Evolutionary conservation across 2,329 filamentous ascomycete genomes (phyloP), one percentile per base, ranked within the genome.

Genomic region (Talaromyces sp.): DNA sequence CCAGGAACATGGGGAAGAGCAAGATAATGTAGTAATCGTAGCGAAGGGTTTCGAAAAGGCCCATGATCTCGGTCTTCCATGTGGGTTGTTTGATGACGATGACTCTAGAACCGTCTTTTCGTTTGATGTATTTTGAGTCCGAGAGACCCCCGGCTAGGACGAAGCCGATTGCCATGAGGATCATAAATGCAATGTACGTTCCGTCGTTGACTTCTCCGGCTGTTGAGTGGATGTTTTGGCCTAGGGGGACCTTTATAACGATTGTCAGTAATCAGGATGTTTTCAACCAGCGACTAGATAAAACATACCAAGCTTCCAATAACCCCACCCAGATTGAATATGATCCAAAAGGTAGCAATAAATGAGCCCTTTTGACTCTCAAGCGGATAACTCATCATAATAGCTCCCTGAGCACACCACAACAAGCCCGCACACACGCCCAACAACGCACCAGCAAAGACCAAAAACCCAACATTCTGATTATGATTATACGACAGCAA

Each of bases 321-420:
- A 61, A 96, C 91, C 66, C 86, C 91, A 65, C 92, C 92, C 60
- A 92, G 74, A 75, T 96, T 96, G 81, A 96, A 97, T 68, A 97
- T 95, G 72, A 91, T 86, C 92, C 92, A 96, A 77, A 96, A 96
- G 78, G 85, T 86, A 61, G 89, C 89, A 71, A 96, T 96, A 73
- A 91, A 96, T 60, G 87, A 86, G 45, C 92, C 92, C 80, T 96
- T 96, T 63, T 84, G 83, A 35, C 84, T 74, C 75, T 96, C 92
- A 19, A 83, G 79, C 1, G 91, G 91, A 72, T 96, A 96, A 40
- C 89, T 86, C 84, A 96, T 93, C 77, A 81, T 80, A 50, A 81
- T 74, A 1, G 78, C 75, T 46, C 78, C 78, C 63, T 81, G 78
- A 1, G 78, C 78, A 57, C 75, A 77, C 79, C 79, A 81, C 40